Base-by-base conservation (phyloP, 805 yeast species). In the Yamadazyma nakazawae region DNA sequence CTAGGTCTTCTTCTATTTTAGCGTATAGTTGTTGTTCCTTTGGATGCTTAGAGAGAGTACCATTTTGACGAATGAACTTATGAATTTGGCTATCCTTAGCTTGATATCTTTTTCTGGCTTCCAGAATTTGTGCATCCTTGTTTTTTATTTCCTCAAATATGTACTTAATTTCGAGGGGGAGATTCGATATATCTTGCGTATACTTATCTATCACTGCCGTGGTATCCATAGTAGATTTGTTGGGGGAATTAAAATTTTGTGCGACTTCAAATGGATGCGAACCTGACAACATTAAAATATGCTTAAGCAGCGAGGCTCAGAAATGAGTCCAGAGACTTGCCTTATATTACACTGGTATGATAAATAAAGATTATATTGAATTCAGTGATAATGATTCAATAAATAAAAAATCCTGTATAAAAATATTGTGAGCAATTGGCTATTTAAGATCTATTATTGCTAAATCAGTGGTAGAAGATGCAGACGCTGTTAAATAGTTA, bases 141-240 rank as follows among this genome's bases (percentile, higher is more conserved):
- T 74, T 77, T 43, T 84, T 77, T 32, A 92, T 75, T 63, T 94
- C 98, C 43, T 86, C 86, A 40, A 92, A 68, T 32, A 89, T 68
- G 58, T 86, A 88, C 45, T 84, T 84, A 37, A 92, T 76, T 64
- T 92, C 99, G 5, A 88, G 82, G 19, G 97, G 97, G 37, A 94
- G 75, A 56, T 91, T 92, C 10, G 92, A 81, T 37, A 92, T 72
- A 54, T 81, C 85, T 60, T 79, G 84, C 2, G 76, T 71, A 49
- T 70, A 70, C 52, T 71, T 71, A 50, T 70, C 76, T 19, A 72
- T 60, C 12, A 73, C 74, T 0, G 94, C 79, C n/a, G 96, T 90
- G 3, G 97, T 91, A 67, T 91, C 98, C 96, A 88, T 88, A 19
- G 9, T 28, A 28, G 32, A 12, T 28, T 28, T 28, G 32, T 28